Evolutionary conservation across 371 early-diverging fungal genomes (phyloP).

Genomic region (Batrachochytrium dendrobatidis): DNA sequence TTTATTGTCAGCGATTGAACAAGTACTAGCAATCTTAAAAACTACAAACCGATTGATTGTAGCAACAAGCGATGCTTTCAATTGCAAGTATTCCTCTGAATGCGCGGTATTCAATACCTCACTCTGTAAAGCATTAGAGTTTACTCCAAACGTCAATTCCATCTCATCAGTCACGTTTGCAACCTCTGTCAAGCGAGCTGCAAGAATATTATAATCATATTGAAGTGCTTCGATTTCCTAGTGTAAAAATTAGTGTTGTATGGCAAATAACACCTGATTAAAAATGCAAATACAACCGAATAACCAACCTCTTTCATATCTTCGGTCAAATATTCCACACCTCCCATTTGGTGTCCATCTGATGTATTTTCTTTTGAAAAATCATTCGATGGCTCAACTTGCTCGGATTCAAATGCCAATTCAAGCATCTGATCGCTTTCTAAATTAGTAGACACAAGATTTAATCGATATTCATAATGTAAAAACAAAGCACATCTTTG

Average conservation of each 20-base stretch:
- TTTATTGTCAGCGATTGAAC: not conserved
- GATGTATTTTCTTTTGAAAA: not conserved
- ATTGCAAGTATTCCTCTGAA: not conserved
- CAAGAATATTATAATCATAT: slow-evolving; percentile 14
- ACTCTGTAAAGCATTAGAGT: not conserved
- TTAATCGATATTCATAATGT: not conserved
- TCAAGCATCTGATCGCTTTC: slow-evolving; percentile 49
- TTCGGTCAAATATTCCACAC: slow-evolving; percentile 6
- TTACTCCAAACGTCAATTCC: slow-evolving; percentile 6
- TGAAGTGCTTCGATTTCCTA: slow-evolving; percentile 15
- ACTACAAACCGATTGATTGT: slow-evolving; percentile 1
- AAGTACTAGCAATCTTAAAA: not conserved
- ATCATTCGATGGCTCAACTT: not conserved
- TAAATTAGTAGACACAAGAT: slow-evolving; percentile 9
- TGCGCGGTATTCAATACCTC: no score
- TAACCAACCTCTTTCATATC: slow-evolving; percentile 12
- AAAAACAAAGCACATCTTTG: not conserved
- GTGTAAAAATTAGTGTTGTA: not conserved
- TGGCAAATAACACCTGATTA: slow-evolving; percentile 1
- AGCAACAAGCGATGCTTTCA: no score
- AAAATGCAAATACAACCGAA: not conserved
- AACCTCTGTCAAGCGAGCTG: slow-evolving; percentile 7
- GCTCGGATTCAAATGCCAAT: slow-evolving; percentile 32
- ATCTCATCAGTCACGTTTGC: slow-evolving; percentile 6
- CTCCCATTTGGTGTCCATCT: not conserved